Percentiles rank a stretch among this genome's conserved stretches.
Conservation (phyloP, 2,329 filamentous ascomycete species). For the Magnaporthiopsis rhizophila region DNA sequence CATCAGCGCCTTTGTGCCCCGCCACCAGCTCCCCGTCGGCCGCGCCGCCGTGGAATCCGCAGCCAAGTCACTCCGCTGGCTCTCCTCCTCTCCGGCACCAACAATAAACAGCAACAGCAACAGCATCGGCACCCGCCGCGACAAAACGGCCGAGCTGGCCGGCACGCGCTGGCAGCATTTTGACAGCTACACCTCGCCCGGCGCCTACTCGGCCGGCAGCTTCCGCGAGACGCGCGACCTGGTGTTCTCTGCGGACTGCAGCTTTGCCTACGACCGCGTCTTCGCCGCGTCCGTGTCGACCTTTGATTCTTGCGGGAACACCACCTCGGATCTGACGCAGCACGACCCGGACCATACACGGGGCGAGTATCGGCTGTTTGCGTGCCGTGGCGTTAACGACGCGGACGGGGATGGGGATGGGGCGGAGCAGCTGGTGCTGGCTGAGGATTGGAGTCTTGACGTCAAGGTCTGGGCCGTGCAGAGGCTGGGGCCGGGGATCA, state of each 20-base stretch:
- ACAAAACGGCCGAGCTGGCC: not conserved
- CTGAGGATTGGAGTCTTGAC: not conserved
- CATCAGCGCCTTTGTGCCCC: not conserved
- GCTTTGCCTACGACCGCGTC: not conserved
- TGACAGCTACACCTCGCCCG: not conserved
- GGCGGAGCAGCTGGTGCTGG: not conserved
- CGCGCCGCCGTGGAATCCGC: not conserved
- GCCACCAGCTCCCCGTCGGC: not conserved
- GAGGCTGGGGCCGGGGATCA: not conserved
- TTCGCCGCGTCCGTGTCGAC: not conserved
- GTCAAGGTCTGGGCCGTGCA: not conserved
- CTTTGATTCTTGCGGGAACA: not conserved
- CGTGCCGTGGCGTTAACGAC: not conserved
- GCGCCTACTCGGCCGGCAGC: not conserved
- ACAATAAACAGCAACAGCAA: no score
- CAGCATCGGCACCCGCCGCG: not conserved
- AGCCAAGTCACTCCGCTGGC: not conserved
- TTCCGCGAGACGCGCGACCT: not conserved
- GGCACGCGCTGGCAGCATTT: not conserved
- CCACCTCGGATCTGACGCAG: not conserved
- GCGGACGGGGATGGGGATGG: no score
- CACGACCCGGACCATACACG: not conserved
- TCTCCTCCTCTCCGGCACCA: not conserved
- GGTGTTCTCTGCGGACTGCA: not conserved
- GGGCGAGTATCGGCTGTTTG: not conserved